Evolutionary conservation across 179 eudicot species (phyloP), one percentile per base, ranked within the genome.

Genomic region (Gypsophila paniculata): DNA sequence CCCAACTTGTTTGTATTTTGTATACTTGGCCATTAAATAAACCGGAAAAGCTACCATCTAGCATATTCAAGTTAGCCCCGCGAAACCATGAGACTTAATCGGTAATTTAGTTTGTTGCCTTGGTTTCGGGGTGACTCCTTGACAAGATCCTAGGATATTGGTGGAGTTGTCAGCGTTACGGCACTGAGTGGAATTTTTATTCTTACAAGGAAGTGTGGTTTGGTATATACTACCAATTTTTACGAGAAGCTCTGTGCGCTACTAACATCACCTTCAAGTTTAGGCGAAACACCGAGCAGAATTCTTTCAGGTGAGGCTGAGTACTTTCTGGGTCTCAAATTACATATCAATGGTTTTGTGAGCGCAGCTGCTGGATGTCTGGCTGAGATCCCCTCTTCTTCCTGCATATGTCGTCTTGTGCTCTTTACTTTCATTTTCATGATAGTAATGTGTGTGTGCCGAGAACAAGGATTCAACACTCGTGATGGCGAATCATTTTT

Each of bases 141-240:
- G 79, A 89, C 99, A n/a, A 83, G 87, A 76, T 94, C 99, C 12
- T 94, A 91, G 77, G 97, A 91, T 79, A 87, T 91, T 77, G 99
- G 99, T 26, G 99, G 99, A 73, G 96, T 91, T 72, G 82, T 88
- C 55, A 94, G 99, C 80, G 97, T 94, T 73, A 91, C 91, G 99
- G 91, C 99, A 81, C 82, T 94, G 52, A 88, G 85, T 72, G 87
- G 99, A 58, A 86, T 94, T 44, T 91, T 73, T 77, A 73, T 89
- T 83, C 93, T 94, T 74, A 94, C 91, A 94, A 91, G 94, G 15
- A 84, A 85, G 75, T 81, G 91, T 80, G 89, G 89, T 29, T 75
- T 94, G 65, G 97, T 89, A 73, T 94, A 94, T n/a, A n/a, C n/a
- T 79, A 89, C 90, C 55, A 83, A 91, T 76, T 88, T 94, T 72